Percentiles rank a stretch among this genome's conserved stretches.
phyloP scores from a whole-genome alignment of 2,329 filamentous ascomycete genomes.

The Colletotrichum simmondsii region DNA sequence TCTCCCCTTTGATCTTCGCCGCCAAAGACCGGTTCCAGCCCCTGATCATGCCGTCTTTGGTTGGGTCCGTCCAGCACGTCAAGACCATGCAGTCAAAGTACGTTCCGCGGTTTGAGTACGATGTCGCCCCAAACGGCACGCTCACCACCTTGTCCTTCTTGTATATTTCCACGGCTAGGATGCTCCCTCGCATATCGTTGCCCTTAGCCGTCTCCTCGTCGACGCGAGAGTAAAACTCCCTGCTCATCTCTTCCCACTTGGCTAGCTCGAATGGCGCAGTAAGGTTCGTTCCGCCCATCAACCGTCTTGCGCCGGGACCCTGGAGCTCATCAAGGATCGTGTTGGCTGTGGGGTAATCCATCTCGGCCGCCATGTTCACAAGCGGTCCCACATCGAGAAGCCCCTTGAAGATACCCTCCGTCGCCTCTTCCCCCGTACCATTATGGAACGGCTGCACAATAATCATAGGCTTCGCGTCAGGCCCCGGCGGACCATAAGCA shows the following conservation, averaged over 20 bases:
- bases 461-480: constrained; percentile 41
- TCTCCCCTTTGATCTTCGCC: constrained; percentile 38
- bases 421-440: constrained; percentile 47
- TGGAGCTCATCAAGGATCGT: constrained; percentile 48
- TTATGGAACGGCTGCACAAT: constrained; percentile 46
- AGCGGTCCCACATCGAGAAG: constrained; percentile 48
- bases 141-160: constrained; percentile 51
- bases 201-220: constrained; percentile 33
- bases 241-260: constrained; percentile 45
- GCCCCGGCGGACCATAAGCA: constrained; percentile 39
- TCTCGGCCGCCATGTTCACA: constrained; percentile 48
- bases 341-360: constrained; percentile 55
- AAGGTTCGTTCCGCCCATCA: constrained; percentile 56
- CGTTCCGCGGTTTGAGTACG: constrained; percentile 56
- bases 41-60: constrained; percentile 48
- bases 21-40: constrained; percentile 50
- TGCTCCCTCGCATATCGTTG: constrained; percentile 41
- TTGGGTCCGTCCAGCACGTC: constrained; percentile 52
- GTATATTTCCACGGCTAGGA: constrained; percentile 54
- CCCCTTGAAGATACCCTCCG: constrained; percentile 45
- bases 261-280: constrained; percentile 50
- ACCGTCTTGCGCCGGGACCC: constrained; percentile 48
- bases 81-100: constrained; percentile 55
- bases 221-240: constrained; percentile 42
- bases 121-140: constrained; percentile 49